Evolutionary conservation across 169 alveolate species (phyloP), one percentile per base, ranked within the genome.

Genomic region (Cryptosporidium sp.): DNA sequence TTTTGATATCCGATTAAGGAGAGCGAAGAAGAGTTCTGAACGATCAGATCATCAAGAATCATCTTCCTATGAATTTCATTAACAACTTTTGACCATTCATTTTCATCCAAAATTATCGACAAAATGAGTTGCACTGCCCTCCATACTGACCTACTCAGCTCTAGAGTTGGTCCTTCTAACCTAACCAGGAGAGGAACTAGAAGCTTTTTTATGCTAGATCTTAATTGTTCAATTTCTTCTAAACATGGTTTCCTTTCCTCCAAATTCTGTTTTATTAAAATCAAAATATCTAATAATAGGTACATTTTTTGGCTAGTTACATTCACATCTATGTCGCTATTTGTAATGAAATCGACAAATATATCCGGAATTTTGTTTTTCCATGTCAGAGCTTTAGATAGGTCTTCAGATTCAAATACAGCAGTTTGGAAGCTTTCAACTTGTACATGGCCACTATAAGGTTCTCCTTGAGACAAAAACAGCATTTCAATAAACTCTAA

Each of bases 61-160:
- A 80, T 45, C 33, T 65, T 80, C 23, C 52, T 80, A 4, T 80
- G 69, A n/a, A 80, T 59, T 31, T 59, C 73, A n/a, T 43, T 45
- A 9, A 80, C 35, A 23, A 65, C 75, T 7, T 50, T 65, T 1
- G 14, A 8, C 89, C 89, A 80, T 26, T 80, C 80, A 21, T 61
- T 3, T 43, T 80, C 75, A 37, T 39, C 48, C 18, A 80, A 43
- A 43, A 80, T 80, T 18, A 80, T 59, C 18, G 73, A 62, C n/a
- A 80, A 65, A 33, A 65, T 45, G 21, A 80, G 55, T 45, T 80
- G 89, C 14, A 80, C 39, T 21, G 75, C 68, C 37, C 89, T 80
- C 89, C 89, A 80, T 14, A 50, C 59, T 7, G 89, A 45, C 59
- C 89, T 80, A 26, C 80, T 80, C 29, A 80, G 37, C 55, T 80